A percentile compares a stretch with the other conserved stretches of the same genome.
phyloP scores from a whole-genome alignment of 2,329 filamentous ascomycete species.

The Trichoderma gracile region DNA sequence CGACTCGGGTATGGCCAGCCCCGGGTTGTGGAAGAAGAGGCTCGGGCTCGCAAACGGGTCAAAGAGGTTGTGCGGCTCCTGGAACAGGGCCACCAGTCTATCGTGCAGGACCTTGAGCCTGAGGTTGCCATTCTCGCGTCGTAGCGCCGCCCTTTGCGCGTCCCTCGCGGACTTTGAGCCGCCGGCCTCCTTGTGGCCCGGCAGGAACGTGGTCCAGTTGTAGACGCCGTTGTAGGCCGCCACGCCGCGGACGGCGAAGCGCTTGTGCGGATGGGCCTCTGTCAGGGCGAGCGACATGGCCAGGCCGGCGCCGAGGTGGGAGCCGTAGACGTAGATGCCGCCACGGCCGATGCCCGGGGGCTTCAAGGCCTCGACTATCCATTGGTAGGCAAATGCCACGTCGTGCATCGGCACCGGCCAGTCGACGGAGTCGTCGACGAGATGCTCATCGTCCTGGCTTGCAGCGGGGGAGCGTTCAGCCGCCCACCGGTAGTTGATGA shows the following conservation, averaged over 20 bases:
- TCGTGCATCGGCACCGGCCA: slow-evolving; percentile 64
- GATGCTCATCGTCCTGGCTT: slow-evolving; percentile 9
- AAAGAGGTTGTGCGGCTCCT: slow-evolving; percentile 51
- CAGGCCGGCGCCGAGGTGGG: slow-evolving; percentile 58
- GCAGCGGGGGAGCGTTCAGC: slow-evolving; percentile 23
- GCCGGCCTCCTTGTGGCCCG: slow-evolving; percentile 51
- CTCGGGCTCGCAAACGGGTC: slow-evolving; percentile 61
- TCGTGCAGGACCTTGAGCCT: slow-evolving; percentile 43
- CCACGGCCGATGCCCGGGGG: slow-evolving; percentile 42
- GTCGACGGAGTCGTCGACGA: slow-evolving; percentile 31
- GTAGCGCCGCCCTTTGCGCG: too few relatives aligned
- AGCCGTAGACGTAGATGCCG: slow-evolving; percentile 52
- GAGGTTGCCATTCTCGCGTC: slow-evolving; percentile 31
- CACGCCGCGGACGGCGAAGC: slow-evolving; percentile 54
- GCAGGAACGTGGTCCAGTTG: slow-evolving; percentile 63
- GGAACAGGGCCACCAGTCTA: slow-evolving; percentile 49
- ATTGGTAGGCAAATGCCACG: slow-evolving; percentile 53
- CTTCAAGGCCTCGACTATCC: slow-evolving; percentile 49
- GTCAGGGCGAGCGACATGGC: slow-evolving; percentile 60
- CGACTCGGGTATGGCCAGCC: slow-evolving; percentile 47
- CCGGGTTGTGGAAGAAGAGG: slow-evolving; percentile 59
- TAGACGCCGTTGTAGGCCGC: slow-evolving; percentile 62
- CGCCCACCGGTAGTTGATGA: slow-evolving; percentile 62
- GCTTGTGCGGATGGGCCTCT: slow-evolving; percentile 48
- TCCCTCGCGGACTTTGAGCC: slow-evolving; percentile 23